Conservation (phyloP, 768 basidiomycete genomes). For the Tylopilus felleus region DNA sequence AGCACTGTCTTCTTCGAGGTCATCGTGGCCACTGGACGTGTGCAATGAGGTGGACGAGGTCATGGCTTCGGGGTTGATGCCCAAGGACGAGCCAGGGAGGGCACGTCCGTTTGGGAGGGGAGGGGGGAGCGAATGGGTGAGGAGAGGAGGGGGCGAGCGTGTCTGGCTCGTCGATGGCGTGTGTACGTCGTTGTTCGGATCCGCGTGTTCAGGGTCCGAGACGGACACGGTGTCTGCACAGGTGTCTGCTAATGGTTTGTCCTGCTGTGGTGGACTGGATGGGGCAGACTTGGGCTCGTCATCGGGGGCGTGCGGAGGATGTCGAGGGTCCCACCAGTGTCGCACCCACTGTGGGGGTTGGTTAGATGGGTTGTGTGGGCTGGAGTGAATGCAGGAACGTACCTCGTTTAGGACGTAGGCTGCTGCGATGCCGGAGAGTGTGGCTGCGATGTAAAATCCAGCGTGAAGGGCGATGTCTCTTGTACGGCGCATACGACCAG, state of each 20-base stretch:
- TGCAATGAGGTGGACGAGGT: not conserved
- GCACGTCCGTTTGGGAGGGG: constrained; percentile 1
- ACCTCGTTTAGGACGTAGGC: constrained; percentile 23
- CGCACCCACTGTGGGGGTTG: constrained; percentile 9
- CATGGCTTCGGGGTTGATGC: not conserved
- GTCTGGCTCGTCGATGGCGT: not conserved
- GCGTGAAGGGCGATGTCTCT: constrained; percentile 10
- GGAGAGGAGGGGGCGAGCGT: constrained; percentile 6
- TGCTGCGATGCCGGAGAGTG: constrained; percentile 19
- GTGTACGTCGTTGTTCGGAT: not conserved
- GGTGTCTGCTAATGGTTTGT: not conserved
- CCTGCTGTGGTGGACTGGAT: not conserved
- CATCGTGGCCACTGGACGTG: not conserved
- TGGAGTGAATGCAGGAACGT: not conserved
- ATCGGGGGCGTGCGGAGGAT: not conserved
- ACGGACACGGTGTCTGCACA: not conserved
- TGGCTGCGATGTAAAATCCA: constrained; percentile 2
- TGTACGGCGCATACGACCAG: constrained; percentile 5
- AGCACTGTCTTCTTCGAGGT: not conserved
- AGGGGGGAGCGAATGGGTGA: constrained; percentile 8
- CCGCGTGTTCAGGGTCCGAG: not conserved
- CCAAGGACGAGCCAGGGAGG: not conserved
- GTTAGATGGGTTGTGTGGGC: not conserved
- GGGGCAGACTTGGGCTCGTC: not conserved
- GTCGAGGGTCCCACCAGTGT: constrained; percentile 1